phyloP scores from a whole-genome alignment of 768 basidiomycete genomes.

The Amanita phalloides region DNA sequence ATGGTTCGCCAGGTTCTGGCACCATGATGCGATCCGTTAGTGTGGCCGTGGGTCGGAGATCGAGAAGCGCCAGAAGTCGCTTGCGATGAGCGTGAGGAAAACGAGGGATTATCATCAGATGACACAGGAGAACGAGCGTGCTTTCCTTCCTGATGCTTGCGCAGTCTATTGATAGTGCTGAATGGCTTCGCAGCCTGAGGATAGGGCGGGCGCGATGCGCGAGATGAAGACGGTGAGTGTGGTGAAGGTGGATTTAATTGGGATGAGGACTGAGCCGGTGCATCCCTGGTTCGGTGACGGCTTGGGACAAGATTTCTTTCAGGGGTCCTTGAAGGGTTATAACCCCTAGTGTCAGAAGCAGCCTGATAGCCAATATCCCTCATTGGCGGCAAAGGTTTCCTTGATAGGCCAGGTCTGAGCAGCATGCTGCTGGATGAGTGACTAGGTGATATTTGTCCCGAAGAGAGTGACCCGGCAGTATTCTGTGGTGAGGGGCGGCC shows the following conservation, averaged over 20 bases:
- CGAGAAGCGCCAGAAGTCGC: background rate
- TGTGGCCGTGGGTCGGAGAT: background rate
- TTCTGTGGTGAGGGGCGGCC: background rate
- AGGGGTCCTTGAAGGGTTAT: background rate
- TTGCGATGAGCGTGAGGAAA: background rate
- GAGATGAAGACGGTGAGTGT: background rate
- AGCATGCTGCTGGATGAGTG: background rate
- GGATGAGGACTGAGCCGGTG: background rate
- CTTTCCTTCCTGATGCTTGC: constrained; percentile 3
- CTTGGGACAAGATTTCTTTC: background rate
- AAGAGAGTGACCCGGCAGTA: background rate
- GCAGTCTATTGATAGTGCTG: constrained; percentile 1
- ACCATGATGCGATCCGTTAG: background rate
- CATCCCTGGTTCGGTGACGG: background rate
- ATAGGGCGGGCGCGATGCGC: background rate
- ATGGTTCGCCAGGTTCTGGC: constrained; percentile 1
- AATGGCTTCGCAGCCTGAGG: background rate
- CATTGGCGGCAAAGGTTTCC: background rate
- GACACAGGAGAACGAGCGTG: background rate
- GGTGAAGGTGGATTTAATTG: background rate
- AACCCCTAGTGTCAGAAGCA: background rate
- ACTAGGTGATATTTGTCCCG: background rate
- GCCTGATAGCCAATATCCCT: constrained; percentile 1
- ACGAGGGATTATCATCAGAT: background rate
- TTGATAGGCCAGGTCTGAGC: background rate